Base-by-base conservation (phyloP, 441 rosid species). In the Corymbia citriodora region DNA sequence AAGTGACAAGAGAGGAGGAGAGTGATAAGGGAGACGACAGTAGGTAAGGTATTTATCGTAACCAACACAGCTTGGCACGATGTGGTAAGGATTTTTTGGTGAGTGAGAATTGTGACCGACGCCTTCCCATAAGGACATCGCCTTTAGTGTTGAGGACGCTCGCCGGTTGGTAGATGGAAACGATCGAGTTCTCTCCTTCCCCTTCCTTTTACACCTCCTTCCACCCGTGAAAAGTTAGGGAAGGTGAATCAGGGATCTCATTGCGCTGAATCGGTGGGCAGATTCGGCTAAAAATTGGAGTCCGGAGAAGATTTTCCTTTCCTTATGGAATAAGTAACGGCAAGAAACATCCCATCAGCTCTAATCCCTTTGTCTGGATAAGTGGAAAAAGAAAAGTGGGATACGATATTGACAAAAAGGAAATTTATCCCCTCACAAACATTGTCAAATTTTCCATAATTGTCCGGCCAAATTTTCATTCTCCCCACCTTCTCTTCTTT, bases 91-190 rank as follows among this genome's bases (percentile, higher is more conserved):
- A 19, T 19, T 19, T 74, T 19, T 5, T 74, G 0, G 49, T 10
- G 2, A 36, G 50, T 1, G 9, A 11, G 45, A n/a, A 21, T n/a
- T n/a, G 36, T 19, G 0, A n/a, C 16, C 74, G 5, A 7, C 10
- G 1, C 5, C 36, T 29, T n/a, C 33, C 1, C 4, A 7, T 4
- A 4, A n/a, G 7, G 9, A 9, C 7, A 36, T n/a, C n/a, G 36
- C 17, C 36, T 7, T 7, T 5, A 29, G 8, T 27, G 16, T 5
- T 11, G 29, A 5, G 12, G 4, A 23, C 25, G 23, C 65, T 6
- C 17, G 17, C 7, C 2, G 3, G 11, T 16, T 68, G 40, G 40
- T 5, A 1, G 21, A 31, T 9, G 23, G 45, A 31, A 36, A 9
- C 79, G 9, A 33, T 4, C 10, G 45, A 68, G 10, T 31, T 15